Conservation (phyloP, 2,329 filamentous ascomycete species). For the Colletotrichum incanum region DNA sequence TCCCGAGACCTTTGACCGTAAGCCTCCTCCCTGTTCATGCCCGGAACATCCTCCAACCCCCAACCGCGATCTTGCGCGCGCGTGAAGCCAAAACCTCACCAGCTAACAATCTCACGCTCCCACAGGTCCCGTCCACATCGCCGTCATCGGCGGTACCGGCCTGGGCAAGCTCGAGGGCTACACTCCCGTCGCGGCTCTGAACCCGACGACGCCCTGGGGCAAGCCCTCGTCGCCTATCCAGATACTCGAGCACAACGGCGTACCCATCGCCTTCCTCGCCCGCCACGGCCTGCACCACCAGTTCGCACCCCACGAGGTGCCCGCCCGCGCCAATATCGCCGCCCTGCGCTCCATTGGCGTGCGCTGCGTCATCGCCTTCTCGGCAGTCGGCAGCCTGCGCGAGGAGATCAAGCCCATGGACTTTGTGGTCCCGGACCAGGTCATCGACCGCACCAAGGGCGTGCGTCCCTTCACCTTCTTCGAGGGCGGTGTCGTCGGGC, state of each 20-base stretch:
- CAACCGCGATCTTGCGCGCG: background rate
- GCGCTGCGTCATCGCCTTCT: constrained; percentile 93
- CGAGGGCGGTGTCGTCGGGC: constrained; percentile 90
- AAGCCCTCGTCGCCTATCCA: constrained; percentile 81
- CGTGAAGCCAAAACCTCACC: background rate
- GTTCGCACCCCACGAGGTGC: constrained; percentile 94
- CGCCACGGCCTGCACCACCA: constrained; percentile 93
- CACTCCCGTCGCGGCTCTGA: constrained; percentile 84
- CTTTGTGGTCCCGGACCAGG: constrained; percentile 96
- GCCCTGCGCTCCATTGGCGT: constrained; percentile 93
- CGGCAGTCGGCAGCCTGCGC: constrained; percentile 91
- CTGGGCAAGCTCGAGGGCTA: constrained; percentile 90
- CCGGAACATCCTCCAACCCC: constrained; percentile 13
- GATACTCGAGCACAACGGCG: constrained; percentile 89
- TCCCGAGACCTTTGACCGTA: constrained; percentile 73
- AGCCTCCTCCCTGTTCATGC: constrained; percentile 44
- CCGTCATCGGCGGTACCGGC: constrained; percentile 93
- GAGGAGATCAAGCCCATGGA: constrained; percentile 96
- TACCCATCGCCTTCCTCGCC: constrained; percentile 91
- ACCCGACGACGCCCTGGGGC: constrained; percentile 90
- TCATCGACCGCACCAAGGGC: constrained; percentile 98
- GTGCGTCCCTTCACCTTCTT: constrained; percentile 97
- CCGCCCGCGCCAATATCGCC: constrained; percentile 95
- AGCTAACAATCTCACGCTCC: constrained; percentile 12
- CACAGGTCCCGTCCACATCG: constrained; percentile 82